A percentile compares a stretch with the other conserved stretches of the same genome.
These are phyloP conservation scores for Phytophthora hybrid DNA, from an alignment of 352 stramenopile species.

Conservation along the genomic window DNA sequence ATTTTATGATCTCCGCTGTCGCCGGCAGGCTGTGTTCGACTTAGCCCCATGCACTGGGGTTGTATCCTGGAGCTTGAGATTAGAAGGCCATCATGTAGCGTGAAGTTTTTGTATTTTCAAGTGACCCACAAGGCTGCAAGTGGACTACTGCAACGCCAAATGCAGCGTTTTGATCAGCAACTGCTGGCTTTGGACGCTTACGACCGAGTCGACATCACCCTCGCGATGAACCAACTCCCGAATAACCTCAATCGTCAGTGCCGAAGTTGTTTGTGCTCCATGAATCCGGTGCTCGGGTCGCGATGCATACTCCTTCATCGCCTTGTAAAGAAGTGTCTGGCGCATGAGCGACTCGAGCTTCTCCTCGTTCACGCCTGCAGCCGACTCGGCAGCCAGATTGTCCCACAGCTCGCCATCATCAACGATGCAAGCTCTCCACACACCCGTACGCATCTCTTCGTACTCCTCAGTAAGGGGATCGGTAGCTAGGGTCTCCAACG, in stretches of 20 bases:
- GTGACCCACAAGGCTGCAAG: neutral
- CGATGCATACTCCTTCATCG: conserved; percentile 62
- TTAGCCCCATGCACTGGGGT: neutral
- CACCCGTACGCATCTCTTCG: conserved; percentile 47
- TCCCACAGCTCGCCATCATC: conserved; percentile 71
- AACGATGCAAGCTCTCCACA: conserved; percentile 69
- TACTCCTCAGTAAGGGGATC: conserved; percentile 50
- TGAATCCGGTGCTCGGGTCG: conserved; percentile 27
- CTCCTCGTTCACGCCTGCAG: conserved; percentile 67
- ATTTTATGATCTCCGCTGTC: conserved; percentile 38
- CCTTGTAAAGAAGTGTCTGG: conserved; percentile 72
- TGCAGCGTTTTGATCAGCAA: conserved; percentile 82
- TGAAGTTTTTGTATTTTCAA: conserved; percentile 28
- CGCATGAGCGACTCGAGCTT: conserved; percentile 73
- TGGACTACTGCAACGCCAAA: conserved; percentile 51
- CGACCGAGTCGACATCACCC: conserved; percentile 49
- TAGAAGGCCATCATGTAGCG: neutral
- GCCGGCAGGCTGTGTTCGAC: conserved; percentile 16
- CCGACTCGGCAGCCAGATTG: conserved; percentile 58
- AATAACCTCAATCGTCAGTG: conserved; percentile 70
- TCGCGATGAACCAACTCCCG: conserved; percentile 71
- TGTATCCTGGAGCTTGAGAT: neutral
- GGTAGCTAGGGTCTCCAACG: conserved; percentile 61
- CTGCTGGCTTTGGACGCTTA: conserved; percentile 64
- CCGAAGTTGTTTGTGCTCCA: conserved; percentile 20